Base-by-base conservation (phyloP, 345 rosid genomes). In the Adansonia digitata region DNA sequence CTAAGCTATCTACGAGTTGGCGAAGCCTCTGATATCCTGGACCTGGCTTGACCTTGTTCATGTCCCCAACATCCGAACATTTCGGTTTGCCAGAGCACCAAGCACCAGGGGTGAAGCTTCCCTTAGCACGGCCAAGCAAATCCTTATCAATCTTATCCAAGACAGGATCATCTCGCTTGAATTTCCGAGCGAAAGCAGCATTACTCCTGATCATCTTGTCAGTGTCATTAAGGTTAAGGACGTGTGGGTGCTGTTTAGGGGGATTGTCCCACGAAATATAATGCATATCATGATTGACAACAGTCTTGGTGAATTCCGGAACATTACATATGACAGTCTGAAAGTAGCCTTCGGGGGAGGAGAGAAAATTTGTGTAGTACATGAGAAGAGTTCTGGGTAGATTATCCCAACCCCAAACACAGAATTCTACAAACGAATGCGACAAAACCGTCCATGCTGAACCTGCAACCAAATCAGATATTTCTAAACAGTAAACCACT, bases 321-420 rank as follows among this genome's bases (percentile, higher is more conserved):
- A 75, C 97, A n/a, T 96, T 96, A 88, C 98, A 95, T 40, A 95
- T 85, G 35, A 93, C 99, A 0, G 99, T 95, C 78, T 95, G 99
- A 80, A 95, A 96, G 78, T 96, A 96, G 73, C 97, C 92, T 83
- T 96, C 99, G 0, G 99, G 99, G 26, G 99, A 96, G 77, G 99
- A 96, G 65, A 96, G 89, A 45, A 96, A 96, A 73, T 96, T 96
- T 51, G 98, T 70, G 84, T 96, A 88, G 79, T 96, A 96, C 98
- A 96, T 96, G 76, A 96, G 87, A 60, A 96, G 77, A 14, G 91
- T 87, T 81, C 98, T 82, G 1, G 99, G 99, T 67, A 96, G 85
- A 77, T 96, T 96, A 74, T 96, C 99, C 99, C 98, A 92, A 53
- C 99, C 99, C 99, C 98, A 93, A 63, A 93, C 86, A 75, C 91